Evolutionary conservation across 2,329 filamentous ascomycete species (phyloP), one percentile per base, ranked within the genome.

Genomic region (Penicillium hesseltinei): DNA sequence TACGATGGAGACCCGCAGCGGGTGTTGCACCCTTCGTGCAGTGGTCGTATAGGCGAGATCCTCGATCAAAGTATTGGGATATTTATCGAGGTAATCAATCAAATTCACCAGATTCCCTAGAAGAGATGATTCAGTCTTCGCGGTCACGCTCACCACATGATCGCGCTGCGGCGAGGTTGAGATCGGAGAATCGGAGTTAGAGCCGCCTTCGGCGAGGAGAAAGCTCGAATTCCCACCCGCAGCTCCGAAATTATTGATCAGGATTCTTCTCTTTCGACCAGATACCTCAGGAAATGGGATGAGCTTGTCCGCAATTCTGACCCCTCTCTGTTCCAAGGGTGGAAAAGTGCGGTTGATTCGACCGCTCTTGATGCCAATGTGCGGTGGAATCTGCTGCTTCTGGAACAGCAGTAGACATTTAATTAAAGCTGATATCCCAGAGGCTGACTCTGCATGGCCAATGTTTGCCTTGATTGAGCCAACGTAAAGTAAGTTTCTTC

Each of bases 351-450:
- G 66, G 62, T 74, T 74, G 11, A 75, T 64, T 27, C 46, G 46
- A 43, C 59, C 51, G 17, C 59, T 69, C 49, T 89, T 89, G 74
- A 90, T 88, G 10, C 87, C 87, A 10, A 83, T 77, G 59, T 91
- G 87, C 0, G 84, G 85, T 0, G 86, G 85, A 29, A 89, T 88
- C 7, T 74, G 71, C 53, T 81, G 82, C 65, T 88, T 82, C 70
- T 86, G 79, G 46, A 88, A 69, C 84, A 88, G 88, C 65, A 88
- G 67, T 4, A 89, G 71, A 0, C 86, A 82, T 71, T 89, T 89
- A 67, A 85, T 77, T 3, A 89, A 74, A 1, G 70, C 61, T 6
- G 66, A 64, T 2, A 71, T 62, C 11, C 73, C 73, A 4, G 72
- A 67, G 2, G 51, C 73, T 4, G 71, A 64, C 45, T 75, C 17